phyloP scores from a whole-genome alignment of 169 alveolate species.

The Toxoplasma gondii region DNA sequence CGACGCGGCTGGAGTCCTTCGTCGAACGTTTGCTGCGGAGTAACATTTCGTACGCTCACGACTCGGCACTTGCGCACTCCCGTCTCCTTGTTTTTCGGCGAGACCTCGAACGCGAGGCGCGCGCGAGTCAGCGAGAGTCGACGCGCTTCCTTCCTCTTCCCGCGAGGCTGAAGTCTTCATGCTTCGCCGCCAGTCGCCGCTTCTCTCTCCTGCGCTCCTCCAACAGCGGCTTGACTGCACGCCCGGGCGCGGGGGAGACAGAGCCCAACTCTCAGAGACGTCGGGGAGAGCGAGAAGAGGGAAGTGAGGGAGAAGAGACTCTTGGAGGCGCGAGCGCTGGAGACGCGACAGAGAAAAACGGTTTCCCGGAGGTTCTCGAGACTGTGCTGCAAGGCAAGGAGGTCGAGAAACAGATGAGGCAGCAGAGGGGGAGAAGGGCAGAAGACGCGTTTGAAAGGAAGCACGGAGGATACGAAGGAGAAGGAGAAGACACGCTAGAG shows the following conservation, averaged over 20 bases:
- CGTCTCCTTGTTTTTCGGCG: neutral
- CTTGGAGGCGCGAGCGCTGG: too few species aligned
- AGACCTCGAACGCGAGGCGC: too few species aligned
- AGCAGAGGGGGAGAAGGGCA: neutral
- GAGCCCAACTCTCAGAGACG: neutral
- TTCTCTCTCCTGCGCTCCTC: neutral
- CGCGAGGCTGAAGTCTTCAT: neutral
- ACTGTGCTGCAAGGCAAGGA: neutral
- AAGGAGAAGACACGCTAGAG: neutral
- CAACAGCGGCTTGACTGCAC: neutral
- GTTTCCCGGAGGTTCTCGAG: constrained; percentile 5
- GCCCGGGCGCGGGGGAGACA: neutral
- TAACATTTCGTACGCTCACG: neutral
- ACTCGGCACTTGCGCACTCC: neutral
- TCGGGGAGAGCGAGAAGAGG: neutral
- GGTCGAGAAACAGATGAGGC: neutral
- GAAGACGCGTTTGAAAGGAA: neutral
- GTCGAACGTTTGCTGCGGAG: neutral
- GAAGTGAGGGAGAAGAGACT: too few species aligned
- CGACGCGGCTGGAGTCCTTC: neutral
- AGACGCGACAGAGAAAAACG: neutral
- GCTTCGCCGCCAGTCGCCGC: neutral
- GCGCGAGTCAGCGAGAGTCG: too few species aligned
- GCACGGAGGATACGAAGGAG: neutral
- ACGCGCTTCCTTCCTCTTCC: neutral